These are phyloP conservation scores for Russula emetica DNA, from an alignment of 768 basidiomycete species.

Conservation along the genomic window DNA sequence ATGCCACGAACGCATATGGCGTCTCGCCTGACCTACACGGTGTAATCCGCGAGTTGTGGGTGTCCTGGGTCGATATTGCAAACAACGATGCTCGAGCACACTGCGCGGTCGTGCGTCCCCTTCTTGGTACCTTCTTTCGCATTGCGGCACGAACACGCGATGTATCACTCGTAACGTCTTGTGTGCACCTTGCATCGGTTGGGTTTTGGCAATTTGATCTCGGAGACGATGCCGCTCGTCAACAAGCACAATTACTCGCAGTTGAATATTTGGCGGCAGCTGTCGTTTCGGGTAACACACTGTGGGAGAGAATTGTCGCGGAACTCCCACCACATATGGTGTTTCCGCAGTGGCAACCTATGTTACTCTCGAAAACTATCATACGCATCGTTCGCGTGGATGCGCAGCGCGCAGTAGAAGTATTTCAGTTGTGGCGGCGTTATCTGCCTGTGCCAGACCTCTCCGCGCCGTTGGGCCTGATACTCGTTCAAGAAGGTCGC, in stretches of 20 bases:
- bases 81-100: constrained; percentile 20
- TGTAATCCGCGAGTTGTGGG: constrained; percentile 37
- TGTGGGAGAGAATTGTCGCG: constrained; percentile 26
- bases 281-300: constrained; percentile 15
- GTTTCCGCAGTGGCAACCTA: constrained; percentile 26
- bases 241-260: constrained; percentile 36
- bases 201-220: constrained; percentile 29
- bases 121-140: constrained; percentile 45
- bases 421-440: constrained; percentile 20
- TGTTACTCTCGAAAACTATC: constrained; percentile 21
- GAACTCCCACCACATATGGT: constrained; percentile 24
- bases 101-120: constrained; percentile 32
- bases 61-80: constrained; percentile 36
- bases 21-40: constrained; percentile 5
- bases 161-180: constrained; percentile 14
- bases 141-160: constrained; percentile 40
- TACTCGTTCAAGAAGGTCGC: constrained; percentile 23
- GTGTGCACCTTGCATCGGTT: constrained; percentile 26
- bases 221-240: constrained; percentile 23
- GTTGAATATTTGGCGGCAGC: constrained; percentile 35
- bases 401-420: constrained; percentile 17
- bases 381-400: constrained; percentile 20
- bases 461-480: constrained; percentile 6
- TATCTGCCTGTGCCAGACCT: constrained; percentile 24
- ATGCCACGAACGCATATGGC: not conserved